Percentiles rank a stretch among this genome's conserved stretches.
These are phyloP conservation scores for Trebouxia gelatinosa DNA, from an alignment of 163 green algal genomes.

Conservation along the genomic window DNA sequence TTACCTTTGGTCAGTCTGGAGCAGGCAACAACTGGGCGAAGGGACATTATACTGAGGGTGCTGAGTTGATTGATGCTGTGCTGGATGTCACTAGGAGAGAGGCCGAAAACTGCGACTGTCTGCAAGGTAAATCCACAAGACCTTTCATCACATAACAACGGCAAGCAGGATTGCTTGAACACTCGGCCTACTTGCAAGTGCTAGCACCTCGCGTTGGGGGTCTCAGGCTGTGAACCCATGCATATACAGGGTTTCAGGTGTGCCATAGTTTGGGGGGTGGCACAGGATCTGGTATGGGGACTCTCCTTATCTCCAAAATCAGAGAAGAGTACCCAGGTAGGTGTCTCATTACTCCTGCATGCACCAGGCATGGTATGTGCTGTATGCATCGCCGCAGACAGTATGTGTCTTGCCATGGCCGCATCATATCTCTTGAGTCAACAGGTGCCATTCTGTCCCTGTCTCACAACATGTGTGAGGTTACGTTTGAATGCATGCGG, in stretches of 20 bases:
- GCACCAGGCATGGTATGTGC: no score
- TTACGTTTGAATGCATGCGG: no score
- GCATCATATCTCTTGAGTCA: no score
- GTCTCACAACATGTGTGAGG: no score
- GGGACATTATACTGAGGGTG: constrained; percentile 97
- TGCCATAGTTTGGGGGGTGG: constrained; percentile 89
- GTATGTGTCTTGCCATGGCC: no score
- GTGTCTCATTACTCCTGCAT: no score
- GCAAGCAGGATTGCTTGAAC: background rate
- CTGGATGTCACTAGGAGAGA: constrained; percentile 95
- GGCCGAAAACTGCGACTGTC: constrained; percentile 91
- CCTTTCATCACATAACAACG: background rate
- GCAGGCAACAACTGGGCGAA: constrained; percentile 99
- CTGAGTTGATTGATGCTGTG: constrained; percentile 96
- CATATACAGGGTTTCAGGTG: constrained; percentile 86
- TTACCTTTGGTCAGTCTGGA: constrained; percentile 91
- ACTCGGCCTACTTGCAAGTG: background rate
- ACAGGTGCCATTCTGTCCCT: no score
- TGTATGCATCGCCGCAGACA: no score
- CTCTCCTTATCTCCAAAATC: constrained; percentile 98
- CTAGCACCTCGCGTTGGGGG: background rate
- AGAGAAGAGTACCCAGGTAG: constrained; percentile 89
- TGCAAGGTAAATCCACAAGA: constrained; percentile 72
- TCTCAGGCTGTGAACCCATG: background rate
- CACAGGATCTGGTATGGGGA: constrained; percentile 98